Evolutionary conservation across 768 basidiomycete species (phyloP), one percentile per base, ranked within the genome.

Genomic region (Mycena rosella): DNA sequence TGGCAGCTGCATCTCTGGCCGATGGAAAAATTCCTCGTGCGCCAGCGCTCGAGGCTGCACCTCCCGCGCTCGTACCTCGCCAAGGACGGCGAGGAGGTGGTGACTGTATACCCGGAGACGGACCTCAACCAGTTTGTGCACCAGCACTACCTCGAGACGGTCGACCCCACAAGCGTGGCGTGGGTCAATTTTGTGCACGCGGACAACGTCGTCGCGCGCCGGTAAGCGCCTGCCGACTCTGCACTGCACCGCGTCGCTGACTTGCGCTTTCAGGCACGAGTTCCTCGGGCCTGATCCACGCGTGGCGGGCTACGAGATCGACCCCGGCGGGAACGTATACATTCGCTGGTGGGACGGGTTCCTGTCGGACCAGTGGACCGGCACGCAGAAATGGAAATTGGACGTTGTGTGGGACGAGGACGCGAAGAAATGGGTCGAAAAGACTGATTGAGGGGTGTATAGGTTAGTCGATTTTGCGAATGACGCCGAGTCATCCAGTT

Each of bases 341-440:
- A 76, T 85, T 60, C 79, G 78, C 61, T 84, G 81, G 80, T 83
- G 82, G 81, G 83, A 85, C 65, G 77, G 71, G 40, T 85, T 82
- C 70, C 69, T 85, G 52, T 73, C 76, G 36, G 82, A 83, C 58
- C 81, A 82, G 63, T 85, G 83, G 83, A 78, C 80, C 74, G 82
- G 80, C 45, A 75, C 75, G 47, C 74, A 77, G 36, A 82, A 82
- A 72, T 85, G 84, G 84, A 73, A 73, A 49, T 70, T 82, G 32
- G 79, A 79, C 27, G 78, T 81, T 10, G 63, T 60, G 24, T 74
- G 78, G 76, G 70, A 78, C 40, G 79, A 76, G 36, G 81, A 80
- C 29, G 24, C 5, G 2, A 10, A 45, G 7, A 71, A 77, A 32
- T 85, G 83, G 82, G 74, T 82, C 9, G 83, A 83, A 60, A 77